Percentiles rank a stretch among this genome's conserved stretches.
Conservation (phyloP, 2,329 filamentous ascomycete species). For the Meredithiella fracta region DNA sequence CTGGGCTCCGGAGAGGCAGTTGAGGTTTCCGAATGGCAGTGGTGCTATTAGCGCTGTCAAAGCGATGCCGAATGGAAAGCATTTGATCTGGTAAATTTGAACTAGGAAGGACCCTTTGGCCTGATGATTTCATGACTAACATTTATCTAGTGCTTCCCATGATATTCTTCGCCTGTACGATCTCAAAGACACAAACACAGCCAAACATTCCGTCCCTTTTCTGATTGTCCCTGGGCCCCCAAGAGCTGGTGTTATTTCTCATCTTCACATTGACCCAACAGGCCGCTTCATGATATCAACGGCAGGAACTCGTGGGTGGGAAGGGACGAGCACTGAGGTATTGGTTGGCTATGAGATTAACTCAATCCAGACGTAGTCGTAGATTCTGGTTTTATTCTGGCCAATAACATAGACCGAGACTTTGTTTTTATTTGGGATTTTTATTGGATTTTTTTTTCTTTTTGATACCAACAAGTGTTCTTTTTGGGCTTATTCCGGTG, state of each 20-base stretch:
- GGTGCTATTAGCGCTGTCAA: conserved; percentile 77
- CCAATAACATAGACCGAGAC: background rate
- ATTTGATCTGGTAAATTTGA: conserved; percentile 54
- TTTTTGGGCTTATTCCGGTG: background rate
- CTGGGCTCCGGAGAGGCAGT: conserved; percentile 56
- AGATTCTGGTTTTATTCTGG: background rate
- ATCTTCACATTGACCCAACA: conserved; percentile 72
- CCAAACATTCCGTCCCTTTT: conserved; percentile 74
- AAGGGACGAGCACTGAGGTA: conserved; percentile 77
- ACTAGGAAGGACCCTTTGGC: background rate
- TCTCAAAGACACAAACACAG: conserved; percentile 46
- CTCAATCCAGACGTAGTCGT: conserved; percentile 4
- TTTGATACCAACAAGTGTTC: background rate
- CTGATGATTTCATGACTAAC: background rate
- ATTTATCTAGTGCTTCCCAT: conserved; percentile 53
- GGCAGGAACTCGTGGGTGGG: conserved; percentile 87
- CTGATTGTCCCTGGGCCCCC: conserved; percentile 84
- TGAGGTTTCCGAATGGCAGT: conserved; percentile 79
- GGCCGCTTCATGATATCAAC: conserved; percentile 84
- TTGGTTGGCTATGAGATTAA: conserved; percentile 83
- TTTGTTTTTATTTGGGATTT: background rate
- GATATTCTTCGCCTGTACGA: conserved; percentile 92
- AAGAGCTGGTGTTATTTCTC: conserved; percentile 70
- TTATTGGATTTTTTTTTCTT: background rate
- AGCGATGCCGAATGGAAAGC: conserved; percentile 81